Conservation (phyloP, 345 rosid species). For the Corchorus olitorius region DNA sequence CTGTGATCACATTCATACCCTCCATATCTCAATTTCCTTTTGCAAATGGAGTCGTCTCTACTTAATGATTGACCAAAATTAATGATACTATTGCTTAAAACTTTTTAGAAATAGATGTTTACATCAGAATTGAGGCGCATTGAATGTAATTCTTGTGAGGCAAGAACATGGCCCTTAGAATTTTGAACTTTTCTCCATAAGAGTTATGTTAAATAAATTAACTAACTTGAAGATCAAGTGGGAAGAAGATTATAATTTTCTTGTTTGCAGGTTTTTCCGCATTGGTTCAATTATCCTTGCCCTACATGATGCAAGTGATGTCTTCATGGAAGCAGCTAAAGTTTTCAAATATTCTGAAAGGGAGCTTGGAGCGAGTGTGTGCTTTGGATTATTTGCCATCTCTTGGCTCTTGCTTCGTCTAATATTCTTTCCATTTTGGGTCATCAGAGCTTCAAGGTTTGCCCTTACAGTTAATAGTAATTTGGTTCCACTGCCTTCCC, state of each 20-base stretch:
- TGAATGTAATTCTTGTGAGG: constrained; percentile 5
- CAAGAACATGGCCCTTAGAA: not conserved
- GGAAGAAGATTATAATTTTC: constrained; percentile 9
- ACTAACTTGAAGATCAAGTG: constrained; percentile 3
- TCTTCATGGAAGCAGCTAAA: constrained; percentile 91
- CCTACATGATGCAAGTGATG: constrained; percentile 92
- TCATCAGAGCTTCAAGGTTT: constrained; percentile 78
- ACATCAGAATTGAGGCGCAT: not conserved
- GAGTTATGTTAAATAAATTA: constrained; percentile 3
- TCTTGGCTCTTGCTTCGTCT: constrained; percentile 91
- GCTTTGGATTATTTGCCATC: constrained; percentile 83
- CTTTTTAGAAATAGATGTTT: not conserved
- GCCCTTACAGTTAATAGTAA: constrained; percentile 19
- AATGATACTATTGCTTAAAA: not conserved
- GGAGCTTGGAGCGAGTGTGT: constrained; percentile 91
- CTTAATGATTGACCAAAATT: not conserved
- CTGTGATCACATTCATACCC: not conserved
- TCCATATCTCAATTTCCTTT: not conserved
- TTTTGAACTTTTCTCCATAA: not conserved
- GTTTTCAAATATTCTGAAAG: constrained; percentile 80
- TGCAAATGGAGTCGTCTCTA: not conserved
- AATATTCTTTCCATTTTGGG: constrained; percentile 92
- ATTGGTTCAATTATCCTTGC: constrained; percentile 85
- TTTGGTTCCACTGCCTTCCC: constrained; percentile 18
- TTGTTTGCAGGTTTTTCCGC: constrained; percentile 66